Evolutionary conservation across 352 stramenopile species (phyloP).

Genomic region (Globisporangium uncinulatum): DNA sequence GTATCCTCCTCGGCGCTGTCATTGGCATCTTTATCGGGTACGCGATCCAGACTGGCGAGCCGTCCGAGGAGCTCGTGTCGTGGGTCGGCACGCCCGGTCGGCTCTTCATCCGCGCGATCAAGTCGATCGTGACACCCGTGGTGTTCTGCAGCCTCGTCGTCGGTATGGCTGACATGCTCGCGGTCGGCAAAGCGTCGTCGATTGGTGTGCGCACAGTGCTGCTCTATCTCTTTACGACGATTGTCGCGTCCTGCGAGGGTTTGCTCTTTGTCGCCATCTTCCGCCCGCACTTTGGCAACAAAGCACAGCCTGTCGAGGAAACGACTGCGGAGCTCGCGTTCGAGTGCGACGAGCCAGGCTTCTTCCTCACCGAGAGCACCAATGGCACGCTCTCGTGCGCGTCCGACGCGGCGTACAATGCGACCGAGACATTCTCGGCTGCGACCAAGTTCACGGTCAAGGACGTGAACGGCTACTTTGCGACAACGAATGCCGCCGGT

Average conservation of each 20-base stretch:
- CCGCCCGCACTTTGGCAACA: slow-evolving; percentile 21
- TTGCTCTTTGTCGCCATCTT: slow-evolving; percentile 31
- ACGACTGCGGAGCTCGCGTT: slow-evolving; percentile 12
- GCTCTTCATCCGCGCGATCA: slow-evolving; percentile 46
- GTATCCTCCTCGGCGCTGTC: slow-evolving; percentile 22
- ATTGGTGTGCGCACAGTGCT: slow-evolving; percentile 24
- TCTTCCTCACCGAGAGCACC: slow-evolving; percentile 12
- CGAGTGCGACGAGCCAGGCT: slow-evolving; percentile 14
- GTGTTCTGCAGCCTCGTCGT: slow-evolving; percentile 42
- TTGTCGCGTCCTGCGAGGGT: slow-evolving; percentile 22
- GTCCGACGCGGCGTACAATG: slow-evolving; percentile 16
- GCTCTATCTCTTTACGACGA: slow-evolving; percentile 31
- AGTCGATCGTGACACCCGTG: slow-evolving; percentile 35
- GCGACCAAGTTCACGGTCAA: slow-evolving; percentile 21
- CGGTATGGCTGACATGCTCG: slow-evolving; percentile 34
- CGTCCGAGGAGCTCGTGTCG: slow-evolving; percentile 11
- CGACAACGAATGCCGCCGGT: slow-evolving; percentile 2
- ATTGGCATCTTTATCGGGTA: slow-evolving; percentile 20
- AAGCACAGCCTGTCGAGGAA: slow-evolving; percentile 5
- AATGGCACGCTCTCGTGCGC: slow-evolving; percentile 9
- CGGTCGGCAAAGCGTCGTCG: slow-evolving; percentile 24
- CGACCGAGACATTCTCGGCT: slow-evolving; percentile 12
- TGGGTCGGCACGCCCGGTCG: slow-evolving; percentile 32
- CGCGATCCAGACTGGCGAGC: slow-evolving; percentile 9
- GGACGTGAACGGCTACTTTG: slow-evolving; percentile 30